These are phyloP conservation scores for Turnera subulata DNA, from an alignment of 345 rosid genomes.

Conservation along the genomic window DNA sequence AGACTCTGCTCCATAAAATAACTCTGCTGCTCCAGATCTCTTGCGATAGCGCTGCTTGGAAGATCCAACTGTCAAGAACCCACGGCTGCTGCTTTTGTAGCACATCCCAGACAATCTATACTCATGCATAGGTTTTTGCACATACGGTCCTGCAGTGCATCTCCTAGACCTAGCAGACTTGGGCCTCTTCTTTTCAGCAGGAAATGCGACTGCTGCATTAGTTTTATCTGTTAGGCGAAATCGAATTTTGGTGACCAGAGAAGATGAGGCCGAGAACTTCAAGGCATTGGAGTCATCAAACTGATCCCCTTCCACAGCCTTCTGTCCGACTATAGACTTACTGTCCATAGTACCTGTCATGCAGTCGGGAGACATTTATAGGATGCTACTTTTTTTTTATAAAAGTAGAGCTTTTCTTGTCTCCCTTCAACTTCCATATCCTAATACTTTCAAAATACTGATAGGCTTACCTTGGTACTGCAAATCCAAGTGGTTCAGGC, in stretches of 20 bases:
- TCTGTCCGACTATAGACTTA: neutral
- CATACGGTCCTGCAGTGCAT: neutral
- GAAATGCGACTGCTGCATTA: neutral
- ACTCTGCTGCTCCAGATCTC: neutral
- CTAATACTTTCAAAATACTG: neutral
- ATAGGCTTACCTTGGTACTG: neutral
- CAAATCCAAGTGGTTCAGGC: neutral
- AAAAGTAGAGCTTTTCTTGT: neutral
- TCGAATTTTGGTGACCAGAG: neutral
- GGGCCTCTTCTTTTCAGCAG: neutral
- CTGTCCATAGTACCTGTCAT: neutral
- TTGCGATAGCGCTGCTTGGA: neutral
- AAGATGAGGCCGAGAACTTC: neutral
- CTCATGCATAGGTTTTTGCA: neutral
- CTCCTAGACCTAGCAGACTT: slow-evolving; percentile 3
- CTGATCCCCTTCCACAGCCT: neutral
- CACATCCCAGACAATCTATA: neutral
- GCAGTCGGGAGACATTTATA: neutral
- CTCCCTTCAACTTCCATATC: neutral
- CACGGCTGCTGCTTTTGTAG: neutral
- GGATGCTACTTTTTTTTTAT: neutral
- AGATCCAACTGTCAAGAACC: neutral
- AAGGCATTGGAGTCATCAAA: neutral
- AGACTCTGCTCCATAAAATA: neutral
- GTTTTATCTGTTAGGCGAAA: neutral